Base-by-base conservation (phyloP, 1,284 basidiomycete species). In the Puccinia coronata region DNA sequence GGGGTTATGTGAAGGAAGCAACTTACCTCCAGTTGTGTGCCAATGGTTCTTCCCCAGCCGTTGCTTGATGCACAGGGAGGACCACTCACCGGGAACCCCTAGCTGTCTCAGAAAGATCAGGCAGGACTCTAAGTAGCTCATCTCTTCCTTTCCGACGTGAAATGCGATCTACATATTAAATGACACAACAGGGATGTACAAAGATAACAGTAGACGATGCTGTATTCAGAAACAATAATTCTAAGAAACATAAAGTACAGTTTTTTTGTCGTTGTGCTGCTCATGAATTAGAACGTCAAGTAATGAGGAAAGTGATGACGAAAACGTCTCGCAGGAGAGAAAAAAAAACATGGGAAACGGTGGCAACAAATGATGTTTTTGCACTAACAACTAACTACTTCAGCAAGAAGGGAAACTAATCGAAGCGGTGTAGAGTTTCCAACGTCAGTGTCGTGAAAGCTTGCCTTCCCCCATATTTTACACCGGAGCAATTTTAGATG, bases 401-500 rank as follows among this genome's bases (percentile, higher is more conserved):
- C 39, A 61, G 28, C 57, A 61, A 61, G 57, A 57, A 57, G 23
- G 25, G 57, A 8, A 36, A 61, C 14, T 14, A 61, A 34, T 36
- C 5, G 59, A 39, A 39, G 5, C 34, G n/a, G 14, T 36, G 9
- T 39, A 4, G 11, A 51, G 49, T 14, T 63, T 39, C 6, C 34
- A 39, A 4, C 31, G 34, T 39, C 18, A 39, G 6, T 39, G 16
- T 2, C 2, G 49, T 51, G 49, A 9, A 14, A 20, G 49, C 49
- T 9, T 51, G 20, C 49, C n/a, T 41, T 43, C 18, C 28, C 49
- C 18, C 25, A 43, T 28, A 28, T n/a, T n/a, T 34, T 70, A 53
- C 23, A 36, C n/a, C 31, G 71, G 71, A 18, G 71, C 34, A 23
- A 73, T 73, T 57, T 73, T n/a, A 18, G 71, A 73, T 39, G 71